Conservation (phyloP, 1,284 basidiomycete genomes). For the Bothia castanella region DNA sequence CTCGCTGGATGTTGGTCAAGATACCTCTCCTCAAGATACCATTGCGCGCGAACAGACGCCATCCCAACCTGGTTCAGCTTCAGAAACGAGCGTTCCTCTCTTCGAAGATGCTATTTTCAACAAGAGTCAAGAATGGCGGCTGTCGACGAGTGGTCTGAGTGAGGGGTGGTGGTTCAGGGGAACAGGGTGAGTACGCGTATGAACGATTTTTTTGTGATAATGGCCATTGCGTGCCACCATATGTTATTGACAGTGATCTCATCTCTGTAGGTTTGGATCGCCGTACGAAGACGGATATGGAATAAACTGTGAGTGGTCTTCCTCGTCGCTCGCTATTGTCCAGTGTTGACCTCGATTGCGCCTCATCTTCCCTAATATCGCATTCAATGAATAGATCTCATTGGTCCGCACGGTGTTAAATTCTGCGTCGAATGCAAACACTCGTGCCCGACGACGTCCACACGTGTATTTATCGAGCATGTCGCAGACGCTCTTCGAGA, state of each 20-base stretch:
- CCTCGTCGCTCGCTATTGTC: background rate
- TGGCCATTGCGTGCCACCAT: background rate
- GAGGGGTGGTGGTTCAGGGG: slow-evolving; percentile 86
- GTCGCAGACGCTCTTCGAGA: slow-evolving; percentile 69
- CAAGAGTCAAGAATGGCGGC: slow-evolving; percentile 81
- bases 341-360: background rate
- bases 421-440: slow-evolving; percentile 94
- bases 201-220: background rate
- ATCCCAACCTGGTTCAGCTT: background rate
- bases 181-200: slow-evolving; percentile 62
- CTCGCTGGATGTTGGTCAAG: background rate
- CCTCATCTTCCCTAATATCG: background rate
- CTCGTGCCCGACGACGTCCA: slow-evolving; percentile 69
- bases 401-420: slow-evolving; percentile 79
- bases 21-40: slow-evolving; percentile 21
- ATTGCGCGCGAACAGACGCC: slow-evolving; percentile 20
- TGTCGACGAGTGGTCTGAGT: slow-evolving; percentile 89
- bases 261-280: slow-evolving; percentile 64
- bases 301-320: slow-evolving; percentile 74
- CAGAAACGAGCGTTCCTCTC: slow-evolving; percentile 40
- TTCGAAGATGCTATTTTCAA: slow-evolving; percentile 81
- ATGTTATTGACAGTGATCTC: slow-evolving; percentile 8
- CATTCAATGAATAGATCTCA: slow-evolving; percentile 59
- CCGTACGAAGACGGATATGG: slow-evolving; percentile 84
- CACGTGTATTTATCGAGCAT: slow-evolving; percentile 63